These are phyloP conservation scores for Phytophthora kernoviae DNA, from an alignment of 352 stramenopile species.

Conservation along the genomic window DNA sequence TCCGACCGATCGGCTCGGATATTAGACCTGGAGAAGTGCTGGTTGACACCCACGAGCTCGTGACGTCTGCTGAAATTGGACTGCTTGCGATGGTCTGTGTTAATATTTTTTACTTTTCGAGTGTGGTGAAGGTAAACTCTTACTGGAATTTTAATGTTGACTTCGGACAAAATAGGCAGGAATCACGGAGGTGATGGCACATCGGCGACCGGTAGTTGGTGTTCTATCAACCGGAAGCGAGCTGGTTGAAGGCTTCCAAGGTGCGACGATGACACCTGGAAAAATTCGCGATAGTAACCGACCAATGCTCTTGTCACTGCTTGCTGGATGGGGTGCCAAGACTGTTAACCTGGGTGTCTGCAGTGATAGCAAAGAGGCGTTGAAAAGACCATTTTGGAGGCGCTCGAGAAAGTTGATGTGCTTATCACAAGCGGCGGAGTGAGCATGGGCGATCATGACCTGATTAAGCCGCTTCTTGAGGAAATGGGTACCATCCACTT, in stretches of 20 bases:
- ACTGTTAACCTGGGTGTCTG: slow-evolving; percentile 78
- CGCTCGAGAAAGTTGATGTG: slow-evolving; percentile 81
- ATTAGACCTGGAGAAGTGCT: slow-evolving; percentile 83
- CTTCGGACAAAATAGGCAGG: slow-evolving; percentile 56
- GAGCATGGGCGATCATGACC: slow-evolving; percentile 93
- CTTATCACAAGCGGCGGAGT: slow-evolving; percentile 96
- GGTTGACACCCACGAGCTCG: slow-evolving; percentile 65
- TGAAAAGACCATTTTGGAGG: slow-evolving; percentile 56
- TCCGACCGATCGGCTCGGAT: slow-evolving; percentile 93
- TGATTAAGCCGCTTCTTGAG: slow-evolving; percentile 93
- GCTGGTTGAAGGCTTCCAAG: slow-evolving; percentile 73
- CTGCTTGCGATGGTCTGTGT: slow-evolving; percentile 88
- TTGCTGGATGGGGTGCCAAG: slow-evolving; percentile 51
- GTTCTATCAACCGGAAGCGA: slow-evolving; percentile 97
- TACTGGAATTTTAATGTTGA: slow-evolving; percentile 5
- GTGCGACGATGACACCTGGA: slow-evolving; percentile 39
- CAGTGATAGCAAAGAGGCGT: slow-evolving; percentile 60
- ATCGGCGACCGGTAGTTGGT: slow-evolving; percentile 80
- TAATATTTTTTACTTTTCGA: not conserved
- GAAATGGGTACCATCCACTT: slow-evolving; percentile 92
- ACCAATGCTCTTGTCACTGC: slow-evolving; percentile 88
- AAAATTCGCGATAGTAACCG: slow-evolving; percentile 97
- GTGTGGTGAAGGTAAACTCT: not conserved
- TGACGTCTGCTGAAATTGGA: slow-evolving; percentile 91
- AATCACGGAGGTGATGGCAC: slow-evolving; percentile 69